phyloP scores from a whole-genome alignment of 345 rosid genomes.

The Linum lewisii region DNA sequence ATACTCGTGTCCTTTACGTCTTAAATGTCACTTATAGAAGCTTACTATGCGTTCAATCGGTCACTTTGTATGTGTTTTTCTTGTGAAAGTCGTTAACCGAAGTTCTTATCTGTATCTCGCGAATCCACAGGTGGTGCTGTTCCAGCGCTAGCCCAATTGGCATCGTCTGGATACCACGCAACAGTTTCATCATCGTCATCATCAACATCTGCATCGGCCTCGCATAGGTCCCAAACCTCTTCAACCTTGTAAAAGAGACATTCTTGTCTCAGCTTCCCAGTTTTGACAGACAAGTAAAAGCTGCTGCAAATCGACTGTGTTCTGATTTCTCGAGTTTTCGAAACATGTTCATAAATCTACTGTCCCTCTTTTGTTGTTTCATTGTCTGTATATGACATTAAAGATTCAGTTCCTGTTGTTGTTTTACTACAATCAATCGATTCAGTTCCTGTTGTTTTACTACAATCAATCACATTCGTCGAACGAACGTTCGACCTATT shows the following conservation, averaged over 20 bases:
- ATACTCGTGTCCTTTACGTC: background rate
- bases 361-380: too few relatives aligned
- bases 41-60: background rate
- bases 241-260: slow-evolving; percentile 32
- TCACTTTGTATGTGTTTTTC: background rate
- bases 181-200: slow-evolving; percentile 40
- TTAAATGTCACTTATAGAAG: background rate
- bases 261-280: background rate
- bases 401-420: too few relatives aligned
- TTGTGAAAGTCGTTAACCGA: slow-evolving; percentile 1
- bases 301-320: background rate
- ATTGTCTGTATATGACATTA: too few relatives aligned
- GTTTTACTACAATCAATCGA: too few relatives aligned
- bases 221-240: slow-evolving; percentile 40
- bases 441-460: too few relatives aligned
- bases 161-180: slow-evolving; percentile 72
- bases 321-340: too few relatives aligned
- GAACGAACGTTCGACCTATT: too few relatives aligned
- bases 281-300: background rate
- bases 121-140: slow-evolving; percentile 63
- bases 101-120: slow-evolving; percentile 5
- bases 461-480: too few relatives aligned
- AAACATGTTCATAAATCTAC: too few relatives aligned
- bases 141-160: slow-evolving; percentile 74
- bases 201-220: slow-evolving; percentile 34